Evolutionary conservation across 2,329 filamentous ascomycete species (phyloP), one percentile per base, ranked within the genome.

Genomic region (Trichoderma cornu-damae): DNA sequence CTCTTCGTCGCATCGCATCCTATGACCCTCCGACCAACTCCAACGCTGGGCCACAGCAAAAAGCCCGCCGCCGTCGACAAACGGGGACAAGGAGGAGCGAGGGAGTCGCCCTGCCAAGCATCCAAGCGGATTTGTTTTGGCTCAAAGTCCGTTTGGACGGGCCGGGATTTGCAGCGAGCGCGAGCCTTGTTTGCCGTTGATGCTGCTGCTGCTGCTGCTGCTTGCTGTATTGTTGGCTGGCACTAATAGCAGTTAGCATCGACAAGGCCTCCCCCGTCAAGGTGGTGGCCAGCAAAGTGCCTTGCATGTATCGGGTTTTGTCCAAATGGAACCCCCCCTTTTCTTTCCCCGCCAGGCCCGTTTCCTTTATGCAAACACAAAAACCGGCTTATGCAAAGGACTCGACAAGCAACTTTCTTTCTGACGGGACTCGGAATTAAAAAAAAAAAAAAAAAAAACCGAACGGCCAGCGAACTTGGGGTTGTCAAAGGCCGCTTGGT

Each of bases 291-390:
- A 58, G 42, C 30, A 55, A 58, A 54, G 56, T 32, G 56, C 56
- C 56, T 53, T 58, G 53, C 53, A 57, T 50, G 44, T 26, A 38
- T 37, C 43, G 40, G 51, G n/a, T n/a, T n/a, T n/a, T n/a, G n/a
- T n/a, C n/a, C n/a, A n/a, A n/a, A n/a, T n/a, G n/a, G n/a, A n/a
- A n/a, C n/a, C n/a, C n/a, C n/a, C n/a, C n/a, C n/a, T n/a, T n/a
- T n/a, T n/a, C n/a, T n/a, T 6, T 51, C 16, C 35, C 51, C 32
- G 35, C 40, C 22, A 26, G 40, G 40, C 40, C 26, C 28, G 28
- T 30, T 11, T 35, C 11, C 5, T n/a, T 47, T 47, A 18, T 47
- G 43, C 43, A 47, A 20, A 37, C 34, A 37, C 14, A 16, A 37
- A 37, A 12, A 37, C n/a, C 28, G 28, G 2, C 9, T 30, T 30